These are phyloP conservation scores for Nicotiana tabacum DNA, from an alignment of 257 asterid genomes.

Conservation along the genomic window DNA sequence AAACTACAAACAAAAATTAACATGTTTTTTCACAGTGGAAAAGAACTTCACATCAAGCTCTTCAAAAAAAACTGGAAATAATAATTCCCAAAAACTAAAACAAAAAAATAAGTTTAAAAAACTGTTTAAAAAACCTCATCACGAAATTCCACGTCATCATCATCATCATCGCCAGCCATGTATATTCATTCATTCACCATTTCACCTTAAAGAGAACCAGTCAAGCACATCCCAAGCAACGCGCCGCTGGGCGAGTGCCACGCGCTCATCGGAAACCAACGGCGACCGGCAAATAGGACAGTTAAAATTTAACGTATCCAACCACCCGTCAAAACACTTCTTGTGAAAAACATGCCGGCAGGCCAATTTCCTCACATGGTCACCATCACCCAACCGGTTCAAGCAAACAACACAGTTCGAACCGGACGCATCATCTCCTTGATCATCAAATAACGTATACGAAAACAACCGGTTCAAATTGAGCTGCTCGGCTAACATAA, in stretches of 20 bases:
- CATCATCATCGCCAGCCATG: constrained; percentile 14
- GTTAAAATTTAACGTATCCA: constrained; percentile 59
- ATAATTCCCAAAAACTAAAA: background rate
- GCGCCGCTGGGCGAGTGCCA: constrained; percentile 34
- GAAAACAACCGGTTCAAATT: constrained; percentile 42
- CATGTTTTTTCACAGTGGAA: constrained; percentile 8
- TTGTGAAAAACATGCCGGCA: constrained; percentile 84
- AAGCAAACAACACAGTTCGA: constrained; percentile 66
- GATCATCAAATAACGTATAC: background rate
- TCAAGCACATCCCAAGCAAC: constrained; percentile 29
- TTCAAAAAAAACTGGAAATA: constrained; percentile 18
- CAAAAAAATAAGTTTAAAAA: background rate
- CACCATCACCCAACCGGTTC: constrained; percentile 28
- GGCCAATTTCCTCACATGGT: constrained; percentile 28
- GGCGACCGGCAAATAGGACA: constrained; percentile 75
- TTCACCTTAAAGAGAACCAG: constrained; percentile 33
- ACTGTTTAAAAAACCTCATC: background rate
- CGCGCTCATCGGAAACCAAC: constrained; percentile 42
- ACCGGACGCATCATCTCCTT: constrained; percentile 13
- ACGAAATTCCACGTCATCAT: background rate
- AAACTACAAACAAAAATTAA: background rate
- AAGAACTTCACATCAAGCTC: constrained; percentile 25
- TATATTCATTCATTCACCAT: background rate
- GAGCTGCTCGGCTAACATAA: constrained; percentile 43
- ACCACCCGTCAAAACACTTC: constrained; percentile 81